Conservation (phyloP, 108 stramenopile genomes). For the Schizochytrium sp. region DNA sequence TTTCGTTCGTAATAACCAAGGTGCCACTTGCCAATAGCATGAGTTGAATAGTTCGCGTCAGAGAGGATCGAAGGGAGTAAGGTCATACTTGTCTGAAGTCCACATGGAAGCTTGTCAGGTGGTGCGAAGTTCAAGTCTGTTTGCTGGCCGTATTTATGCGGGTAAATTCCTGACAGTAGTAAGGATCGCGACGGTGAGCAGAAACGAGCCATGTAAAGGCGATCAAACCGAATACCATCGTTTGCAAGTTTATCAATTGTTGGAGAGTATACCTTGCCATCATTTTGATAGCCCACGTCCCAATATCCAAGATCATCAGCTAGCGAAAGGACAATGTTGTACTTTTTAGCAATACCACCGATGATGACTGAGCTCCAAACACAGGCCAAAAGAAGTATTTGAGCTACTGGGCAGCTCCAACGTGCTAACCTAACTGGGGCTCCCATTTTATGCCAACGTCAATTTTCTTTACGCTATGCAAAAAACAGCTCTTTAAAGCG, state of each 20-base stretch:
- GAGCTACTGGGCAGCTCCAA: too few relatives aligned
- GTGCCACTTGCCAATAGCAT: conserved; percentile 24
- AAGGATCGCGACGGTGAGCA: conserved; percentile 59
- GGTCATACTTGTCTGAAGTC: neutral
- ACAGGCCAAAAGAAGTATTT: too few relatives aligned
- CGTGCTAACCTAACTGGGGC: too few relatives aligned
- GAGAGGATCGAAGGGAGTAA: conserved; percentile 6
- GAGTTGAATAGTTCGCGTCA: conserved; percentile 48
- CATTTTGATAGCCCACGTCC: conserved; percentile 35
- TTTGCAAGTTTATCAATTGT: neutral
- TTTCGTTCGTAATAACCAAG: neutral
- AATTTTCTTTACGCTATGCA: too few relatives aligned
- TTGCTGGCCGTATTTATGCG: conserved; percentile 56
- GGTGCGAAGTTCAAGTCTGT: neutral
- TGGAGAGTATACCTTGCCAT: neutral
- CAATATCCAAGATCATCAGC: conserved; percentile 25
- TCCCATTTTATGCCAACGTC: too few relatives aligned
- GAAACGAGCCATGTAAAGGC: conserved; percentile 58
- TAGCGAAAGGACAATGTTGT: neutral
- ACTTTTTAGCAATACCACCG: too few relatives aligned
- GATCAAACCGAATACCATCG: neutral
- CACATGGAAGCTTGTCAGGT: neutral
- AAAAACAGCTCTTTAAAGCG: too few relatives aligned
- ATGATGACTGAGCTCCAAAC: too few relatives aligned
- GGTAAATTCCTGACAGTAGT: neutral